Evolutionary conservation across 306 rosid species (phyloP).

Genomic region (Glycyrrhiza uralensis): DNA sequence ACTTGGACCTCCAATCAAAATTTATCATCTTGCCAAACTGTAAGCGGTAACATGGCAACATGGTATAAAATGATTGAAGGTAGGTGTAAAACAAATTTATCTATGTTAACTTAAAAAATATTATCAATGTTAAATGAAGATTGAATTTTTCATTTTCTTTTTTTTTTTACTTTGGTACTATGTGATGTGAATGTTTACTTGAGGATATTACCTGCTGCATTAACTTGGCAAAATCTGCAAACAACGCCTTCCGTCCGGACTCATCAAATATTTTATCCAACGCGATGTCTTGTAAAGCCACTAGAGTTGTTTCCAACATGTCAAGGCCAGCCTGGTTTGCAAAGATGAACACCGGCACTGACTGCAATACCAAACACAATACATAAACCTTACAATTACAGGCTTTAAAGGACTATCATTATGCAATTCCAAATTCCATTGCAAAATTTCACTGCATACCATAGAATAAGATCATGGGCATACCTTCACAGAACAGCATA

Average conservation of each 20-base stretch:
- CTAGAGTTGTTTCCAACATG: slow-evolving; percentile 93
- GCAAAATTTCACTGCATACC: neutral
- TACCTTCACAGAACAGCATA: slow-evolving; percentile 91
- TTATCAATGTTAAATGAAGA: neutral
- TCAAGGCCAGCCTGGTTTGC: slow-evolving; percentile 99
- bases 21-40: no score
- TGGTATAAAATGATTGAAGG: no score
- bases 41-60: no score
- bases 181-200: neutral
- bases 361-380: slow-evolving; percentile 39
- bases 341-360: slow-evolving; percentile 75
- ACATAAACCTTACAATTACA: neutral
- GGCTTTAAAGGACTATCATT: neutral
- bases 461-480: neutral
- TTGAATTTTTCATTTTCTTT: neutral
- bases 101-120: no score
- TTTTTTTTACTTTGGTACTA: neutral
- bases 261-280: slow-evolving; percentile 89
- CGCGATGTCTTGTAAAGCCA: slow-evolving; percentile 91
- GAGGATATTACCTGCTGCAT: slow-evolving; percentile 73
- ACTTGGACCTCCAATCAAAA: no score
- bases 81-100: no score
- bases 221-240: slow-evolving; percentile 72
- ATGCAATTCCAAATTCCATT: neutral
- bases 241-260: slow-evolving; percentile 74